phyloP scores from a whole-genome alignment of 1,284 basidiomycete species.

The Fomitopsis pinicola region DNA sequence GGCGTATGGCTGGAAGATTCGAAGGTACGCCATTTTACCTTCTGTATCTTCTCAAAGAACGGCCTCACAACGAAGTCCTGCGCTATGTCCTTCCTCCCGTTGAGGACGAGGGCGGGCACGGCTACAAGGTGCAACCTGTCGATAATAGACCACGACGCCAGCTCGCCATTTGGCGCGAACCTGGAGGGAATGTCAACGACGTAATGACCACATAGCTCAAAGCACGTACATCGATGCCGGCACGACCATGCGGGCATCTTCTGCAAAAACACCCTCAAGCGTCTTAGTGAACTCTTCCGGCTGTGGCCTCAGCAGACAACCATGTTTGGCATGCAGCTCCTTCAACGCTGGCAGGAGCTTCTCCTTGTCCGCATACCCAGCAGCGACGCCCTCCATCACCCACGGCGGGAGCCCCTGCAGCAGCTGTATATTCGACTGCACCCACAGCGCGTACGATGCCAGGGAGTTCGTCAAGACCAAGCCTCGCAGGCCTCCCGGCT shows the following conservation, averaged over 20 bases:
- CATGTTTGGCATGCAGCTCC: conserved; percentile 20
- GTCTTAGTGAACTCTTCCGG: conserved; percentile 15
- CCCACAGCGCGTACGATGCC: conserved; percentile 24
- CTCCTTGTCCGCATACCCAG: conserved; percentile 20
- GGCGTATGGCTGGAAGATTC: conserved; percentile 25
- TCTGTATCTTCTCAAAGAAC: conserved; percentile 20
- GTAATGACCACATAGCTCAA: not conserved
- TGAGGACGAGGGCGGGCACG: conserved; percentile 28
- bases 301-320: conserved; percentile 20
- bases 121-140: conserved; percentile 21
- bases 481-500: conserved; percentile 24
- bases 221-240: conserved; percentile 10
- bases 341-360: conserved; percentile 24
- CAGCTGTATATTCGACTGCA: conserved; percentile 15
- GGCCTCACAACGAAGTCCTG: conserved; percentile 24
- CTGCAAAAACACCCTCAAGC: conserved; percentile 7
- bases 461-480: conserved; percentile 27
- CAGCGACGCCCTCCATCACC: conserved; percentile 19
- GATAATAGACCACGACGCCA: conserved; percentile 25
- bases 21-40: conserved; percentile 25
- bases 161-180: conserved; percentile 4
- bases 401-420: conserved; percentile 16
- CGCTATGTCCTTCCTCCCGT: conserved; percentile 24
- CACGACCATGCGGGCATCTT: conserved; percentile 16
- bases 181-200: not conserved